These are phyloP conservation scores for Tetrahymena malaccensis DNA, from an alignment of 73 alveolate genomes.

Conservation along the genomic window DNA sequence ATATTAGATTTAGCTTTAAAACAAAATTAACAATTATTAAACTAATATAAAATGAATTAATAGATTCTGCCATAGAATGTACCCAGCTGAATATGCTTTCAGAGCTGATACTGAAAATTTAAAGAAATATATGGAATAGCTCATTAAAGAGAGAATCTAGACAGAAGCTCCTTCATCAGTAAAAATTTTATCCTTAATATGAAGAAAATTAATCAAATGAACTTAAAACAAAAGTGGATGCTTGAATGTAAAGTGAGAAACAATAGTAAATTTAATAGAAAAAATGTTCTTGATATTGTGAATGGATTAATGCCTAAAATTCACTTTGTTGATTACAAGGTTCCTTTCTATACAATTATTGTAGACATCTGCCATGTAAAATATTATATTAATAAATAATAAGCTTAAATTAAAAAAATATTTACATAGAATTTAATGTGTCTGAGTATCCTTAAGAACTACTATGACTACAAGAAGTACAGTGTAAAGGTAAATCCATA, in stretches of 20 bases:
- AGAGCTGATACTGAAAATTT: background rate
- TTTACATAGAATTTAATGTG: background rate
- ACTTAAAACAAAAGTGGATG: background rate
- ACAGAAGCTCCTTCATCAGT: background rate
- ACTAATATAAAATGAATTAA: background rate
- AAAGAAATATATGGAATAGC: background rate
- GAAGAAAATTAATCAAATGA: background rate
- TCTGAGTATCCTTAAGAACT: background rate
- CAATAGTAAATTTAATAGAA: background rate
- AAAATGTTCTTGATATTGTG: background rate
- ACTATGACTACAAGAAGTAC: background rate
- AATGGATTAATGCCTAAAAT: background rate
- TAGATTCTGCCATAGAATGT: slow-evolving; percentile 1
- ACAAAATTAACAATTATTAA: background rate
- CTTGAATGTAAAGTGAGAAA: background rate
- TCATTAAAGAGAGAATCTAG: background rate
- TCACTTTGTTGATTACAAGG: background rate
- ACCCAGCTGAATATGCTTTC: background rate
- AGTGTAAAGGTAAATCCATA: background rate
- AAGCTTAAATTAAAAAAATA: no score
- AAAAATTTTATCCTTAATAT: background rate
- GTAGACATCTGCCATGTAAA: background rate
- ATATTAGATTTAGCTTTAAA: background rate
- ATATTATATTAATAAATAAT: background rate
- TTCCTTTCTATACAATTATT: background rate